Conservation (phyloP, 371 early-diverging fungal species). For the Mucor mucedo region DNA sequence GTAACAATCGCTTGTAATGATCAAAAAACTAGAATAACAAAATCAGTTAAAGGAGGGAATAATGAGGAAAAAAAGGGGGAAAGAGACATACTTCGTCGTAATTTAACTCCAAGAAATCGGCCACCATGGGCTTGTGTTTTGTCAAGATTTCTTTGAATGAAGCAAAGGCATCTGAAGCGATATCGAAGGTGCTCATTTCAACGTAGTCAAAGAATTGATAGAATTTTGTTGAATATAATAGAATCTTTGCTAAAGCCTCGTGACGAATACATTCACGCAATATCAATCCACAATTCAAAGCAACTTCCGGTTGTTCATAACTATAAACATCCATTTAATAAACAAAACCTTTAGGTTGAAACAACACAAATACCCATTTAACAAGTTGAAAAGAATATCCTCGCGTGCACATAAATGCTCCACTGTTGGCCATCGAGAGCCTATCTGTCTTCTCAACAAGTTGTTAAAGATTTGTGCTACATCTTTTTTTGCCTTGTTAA, state of each 20-base stretch:
- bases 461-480: constrained; percentile 97
- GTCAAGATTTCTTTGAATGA: constrained; percentile 97
- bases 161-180: constrained; percentile 97
- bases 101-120: constrained; percentile 85
- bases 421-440: constrained; percentile 93
- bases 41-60: constrained; percentile 1
- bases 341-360: neutral
- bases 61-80: neutral
- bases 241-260: constrained; percentile 85
- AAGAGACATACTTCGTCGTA: constrained; percentile 79
- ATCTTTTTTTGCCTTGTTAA: constrained; percentile 92
- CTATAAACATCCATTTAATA: constrained; percentile 37
- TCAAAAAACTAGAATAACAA: constrained; percentile 77
- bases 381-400: constrained; percentile 79
- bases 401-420: constrained; percentile 89
- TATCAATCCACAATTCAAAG: constrained; percentile 96
- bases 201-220: constrained; percentile 94
- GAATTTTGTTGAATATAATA: constrained; percentile 85
- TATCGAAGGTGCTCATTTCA: constrained; percentile 96
- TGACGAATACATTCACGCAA: constrained; percentile 95
- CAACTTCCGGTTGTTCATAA: constrained; percentile 94
- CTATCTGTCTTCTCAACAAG: constrained; percentile 92
- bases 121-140: constrained; percentile 90
- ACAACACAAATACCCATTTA: constrained; percentile 74
- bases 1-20: constrained; percentile 82